Evolutionary conservation across 2,329 filamentous ascomycete genomes (phyloP).

Genomic region (Aspergillus clavatus): DNA sequence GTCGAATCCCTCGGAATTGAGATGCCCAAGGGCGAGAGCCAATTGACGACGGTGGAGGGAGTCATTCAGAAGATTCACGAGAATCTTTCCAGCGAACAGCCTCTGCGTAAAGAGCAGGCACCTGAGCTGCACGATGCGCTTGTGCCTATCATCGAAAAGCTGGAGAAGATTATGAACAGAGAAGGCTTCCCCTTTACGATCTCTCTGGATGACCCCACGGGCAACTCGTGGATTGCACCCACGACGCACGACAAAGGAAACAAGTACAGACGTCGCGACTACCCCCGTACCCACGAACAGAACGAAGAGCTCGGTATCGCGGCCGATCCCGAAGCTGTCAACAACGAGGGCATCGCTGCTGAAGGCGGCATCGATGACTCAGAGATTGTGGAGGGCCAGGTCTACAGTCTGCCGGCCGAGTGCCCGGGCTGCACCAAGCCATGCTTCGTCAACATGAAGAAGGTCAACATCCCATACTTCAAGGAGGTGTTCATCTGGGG

Average conservation of each 20-base stretch:
- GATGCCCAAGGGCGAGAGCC: slow-evolving; percentile 83
- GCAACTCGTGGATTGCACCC: slow-evolving; percentile 95
- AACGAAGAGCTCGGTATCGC: slow-evolving; percentile 79
- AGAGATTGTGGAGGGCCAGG: slow-evolving; percentile 86
- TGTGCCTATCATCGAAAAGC: slow-evolving; percentile 66
- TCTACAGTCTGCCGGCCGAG: slow-evolving; percentile 85
- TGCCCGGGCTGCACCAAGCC: slow-evolving; percentile 86
- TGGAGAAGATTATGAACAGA: slow-evolving; percentile 72
- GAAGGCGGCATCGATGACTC: slow-evolving; percentile 61
- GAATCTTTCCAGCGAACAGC: slow-evolving; percentile 76
- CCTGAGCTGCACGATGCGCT: slow-evolving; percentile 78
- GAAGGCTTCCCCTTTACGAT: slow-evolving; percentile 82
- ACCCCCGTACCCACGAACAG: slow-evolving; percentile 74
- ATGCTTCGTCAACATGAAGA: slow-evolving; percentile 95
- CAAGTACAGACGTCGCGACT: slow-evolving; percentile 86
- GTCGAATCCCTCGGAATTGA: slow-evolving; percentile 91
- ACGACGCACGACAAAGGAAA: slow-evolving; percentile 69
- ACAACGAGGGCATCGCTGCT: slow-evolving; percentile 25
- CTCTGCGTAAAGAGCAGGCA: slow-evolving; percentile 68
- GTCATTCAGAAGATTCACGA: slow-evolving; percentile 72
- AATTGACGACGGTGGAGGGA: slow-evolving; percentile 91
- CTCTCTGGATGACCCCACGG: slow-evolving; percentile 81
- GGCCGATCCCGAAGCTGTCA: slow-evolving; percentile 35
- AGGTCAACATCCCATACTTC: slow-evolving; percentile 97
- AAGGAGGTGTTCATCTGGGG: slow-evolving; percentile 96